Evolutionary conservation across 2,329 filamentous ascomycete species (phyloP), one percentile per base, ranked within the genome.

Genomic region (Magnaporthiopsis incrustans): DNA sequence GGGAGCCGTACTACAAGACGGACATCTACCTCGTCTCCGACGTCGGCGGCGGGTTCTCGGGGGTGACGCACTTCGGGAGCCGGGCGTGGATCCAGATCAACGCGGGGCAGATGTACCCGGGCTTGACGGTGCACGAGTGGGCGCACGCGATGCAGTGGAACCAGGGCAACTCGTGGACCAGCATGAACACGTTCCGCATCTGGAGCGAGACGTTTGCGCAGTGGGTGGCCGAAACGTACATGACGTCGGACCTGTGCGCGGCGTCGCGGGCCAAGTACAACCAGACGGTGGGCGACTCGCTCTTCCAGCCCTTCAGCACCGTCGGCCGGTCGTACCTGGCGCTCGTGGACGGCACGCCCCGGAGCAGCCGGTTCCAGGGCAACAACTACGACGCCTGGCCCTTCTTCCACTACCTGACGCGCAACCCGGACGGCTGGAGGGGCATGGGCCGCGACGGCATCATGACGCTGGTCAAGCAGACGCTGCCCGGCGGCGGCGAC

Each of bases 351-450:
- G 80, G 77, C 30, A 30, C 30, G 3, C 73, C 76, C 44, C 44
- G 6, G 44, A 2, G 18, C 44, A 18, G 66, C 67, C 0, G 69
- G 71, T 38, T 71, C 2, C 50, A 11, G 14, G 80, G 77, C 15
- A 83, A 83, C 70, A 79, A 82, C 69, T 83, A 83, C 71, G 73
- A 82, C 66, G 77, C 80, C 1, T 83, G 79, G 79, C 81, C 81
- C 0, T 81, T 83, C 66, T 69, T 83, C 38, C 71, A 76, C 1
- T 83, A 81, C 69, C 70, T 83, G 62, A 77, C 77, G 56, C 76
- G 78, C 67, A 82, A 82, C 69, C 80, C 75, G 0, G 80, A 82
- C 67, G 70, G 74, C 30, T 77, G 76, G 63, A 66, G 69, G 44
- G 78, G 74, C 35, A 67, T 81, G 1, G 79, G 79, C 14, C 71